Conservation (phyloP, 257 asterid genomes). For the Ilex asprella region DNA sequence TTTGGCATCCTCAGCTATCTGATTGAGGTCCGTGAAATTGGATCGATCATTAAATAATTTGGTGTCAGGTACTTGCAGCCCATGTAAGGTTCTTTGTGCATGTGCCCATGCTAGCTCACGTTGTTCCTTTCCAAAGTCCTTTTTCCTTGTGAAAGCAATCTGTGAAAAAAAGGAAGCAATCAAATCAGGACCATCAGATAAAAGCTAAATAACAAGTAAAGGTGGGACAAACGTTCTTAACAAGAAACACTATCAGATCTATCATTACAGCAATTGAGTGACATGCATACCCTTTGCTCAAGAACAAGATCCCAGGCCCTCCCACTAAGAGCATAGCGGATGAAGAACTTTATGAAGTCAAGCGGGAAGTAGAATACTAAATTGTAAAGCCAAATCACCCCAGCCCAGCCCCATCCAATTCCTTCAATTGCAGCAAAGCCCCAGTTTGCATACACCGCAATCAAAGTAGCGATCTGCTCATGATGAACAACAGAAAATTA, state of each 20-base stretch:
- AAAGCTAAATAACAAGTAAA: no score
- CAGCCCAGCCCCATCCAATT: constrained; percentile 29
- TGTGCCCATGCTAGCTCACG: constrained; percentile 27
- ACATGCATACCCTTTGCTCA: constrained; percentile 43
- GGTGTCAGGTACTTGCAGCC: constrained; percentile 19
- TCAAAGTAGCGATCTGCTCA: constrained; percentile 22
- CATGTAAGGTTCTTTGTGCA: constrained; percentile 23
- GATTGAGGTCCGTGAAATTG: constrained; percentile 1
- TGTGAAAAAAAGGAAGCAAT: constrained; percentile 9
- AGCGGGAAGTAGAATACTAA: constrained; percentile 32
- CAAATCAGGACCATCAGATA: neutral
- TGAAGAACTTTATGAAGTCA: constrained; percentile 45
- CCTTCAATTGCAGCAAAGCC: constrained; percentile 24
- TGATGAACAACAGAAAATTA: neutral
- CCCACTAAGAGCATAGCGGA: constrained; percentile 49
- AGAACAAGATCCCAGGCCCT: constrained; percentile 58
- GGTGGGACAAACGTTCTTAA: no score
- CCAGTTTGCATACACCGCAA: constrained; percentile 24
- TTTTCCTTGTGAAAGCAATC: constrained; percentile 30
- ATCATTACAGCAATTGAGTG: neutral
- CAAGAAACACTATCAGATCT: no score
- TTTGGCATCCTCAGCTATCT: constrained; percentile 5
- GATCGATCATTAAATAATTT: constrained; percentile 3
- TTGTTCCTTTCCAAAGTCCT: constrained; percentile 27
- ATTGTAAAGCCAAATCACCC: constrained; percentile 25